These are phyloP conservation scores for Trichoderma harzianum DNA, from an alignment of 2,329 filamentous ascomycete species.

Conservation along the genomic window DNA sequence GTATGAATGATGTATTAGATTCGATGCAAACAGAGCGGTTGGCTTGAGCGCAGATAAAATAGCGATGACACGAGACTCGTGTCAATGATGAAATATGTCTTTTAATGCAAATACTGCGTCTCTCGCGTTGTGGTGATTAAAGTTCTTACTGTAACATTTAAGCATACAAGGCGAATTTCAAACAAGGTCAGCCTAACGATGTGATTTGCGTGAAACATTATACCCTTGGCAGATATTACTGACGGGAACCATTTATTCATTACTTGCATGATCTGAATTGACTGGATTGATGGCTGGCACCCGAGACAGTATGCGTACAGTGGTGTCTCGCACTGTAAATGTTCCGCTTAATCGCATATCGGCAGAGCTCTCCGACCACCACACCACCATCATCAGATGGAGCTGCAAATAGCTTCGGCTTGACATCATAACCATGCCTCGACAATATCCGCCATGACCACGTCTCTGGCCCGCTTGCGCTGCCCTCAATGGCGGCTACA, in stretches of 20 bases:
- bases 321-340: background rate
- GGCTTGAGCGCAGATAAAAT: background rate
- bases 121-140: background rate
- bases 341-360: slow-evolving; percentile 11
- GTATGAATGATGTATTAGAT: background rate
- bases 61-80: background rate
- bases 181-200: background rate
- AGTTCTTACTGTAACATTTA: background rate
- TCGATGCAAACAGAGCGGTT: background rate
- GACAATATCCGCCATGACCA: slow-evolving; percentile 29
- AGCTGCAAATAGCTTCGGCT: background rate
- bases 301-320: background rate
- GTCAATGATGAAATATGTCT: background rate
- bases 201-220: background rate
- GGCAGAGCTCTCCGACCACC: slow-evolving; percentile 3
- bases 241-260: background rate
- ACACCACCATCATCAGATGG: slow-evolving; percentile 7
- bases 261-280: background rate
- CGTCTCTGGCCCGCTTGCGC: slow-evolving; percentile 20
- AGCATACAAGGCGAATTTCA: background rate
- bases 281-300: background rate
- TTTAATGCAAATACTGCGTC: background rate
- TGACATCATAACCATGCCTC: slow-evolving; percentile 12
- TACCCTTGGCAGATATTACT: background rate
- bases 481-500: slow-evolving; percentile 15